Conservation (phyloP, 768 basidiomycete species). For the Plicaturopsis crispa region DNA sequence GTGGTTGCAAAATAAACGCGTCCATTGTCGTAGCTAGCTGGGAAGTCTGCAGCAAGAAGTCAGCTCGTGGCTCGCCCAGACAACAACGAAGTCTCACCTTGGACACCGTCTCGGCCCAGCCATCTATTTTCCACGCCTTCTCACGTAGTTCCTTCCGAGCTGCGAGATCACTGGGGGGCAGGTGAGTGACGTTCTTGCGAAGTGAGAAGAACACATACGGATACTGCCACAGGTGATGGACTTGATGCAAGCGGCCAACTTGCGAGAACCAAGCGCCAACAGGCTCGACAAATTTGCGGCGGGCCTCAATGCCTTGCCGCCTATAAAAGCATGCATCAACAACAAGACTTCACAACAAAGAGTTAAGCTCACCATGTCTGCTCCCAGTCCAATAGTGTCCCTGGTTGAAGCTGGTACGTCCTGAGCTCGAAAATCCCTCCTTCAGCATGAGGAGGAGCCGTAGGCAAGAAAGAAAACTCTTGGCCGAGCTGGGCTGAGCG, state of each 20-base stretch:
- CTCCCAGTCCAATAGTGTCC: conserved; percentile 93
- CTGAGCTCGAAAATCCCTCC: conserved; percentile 95
- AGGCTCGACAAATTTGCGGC: conserved; percentile 78
- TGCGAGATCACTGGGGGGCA: conserved; percentile 51
- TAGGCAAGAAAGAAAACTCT: conserved; percentile 95
- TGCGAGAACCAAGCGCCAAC: conserved; percentile 93
- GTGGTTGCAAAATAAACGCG: conserved; percentile 70
- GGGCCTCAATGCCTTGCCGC: conserved; percentile 92
- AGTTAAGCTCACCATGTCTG: conserved; percentile 60
- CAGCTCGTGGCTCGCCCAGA: conserved; percentile 2
- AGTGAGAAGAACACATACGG: conserved; percentile 43
- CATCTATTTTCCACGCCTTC: conserved; percentile 89
- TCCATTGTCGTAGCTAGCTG: conserved; percentile 86
- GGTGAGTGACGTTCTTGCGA: conserved; percentile 8
- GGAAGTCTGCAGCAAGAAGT: conserved; percentile 56
- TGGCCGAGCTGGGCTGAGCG: conserved; percentile 77
- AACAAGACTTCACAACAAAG: neutral
- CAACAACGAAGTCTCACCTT: conserved; percentile 48
- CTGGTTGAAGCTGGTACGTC: conserved; percentile 82
- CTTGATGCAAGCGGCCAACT: conserved; percentile 75
- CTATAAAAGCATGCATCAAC: conserved; percentile 27
- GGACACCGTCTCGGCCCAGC: conserved; percentile 92
- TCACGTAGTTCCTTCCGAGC: conserved; percentile 79
- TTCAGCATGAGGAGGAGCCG: conserved; percentile 75
- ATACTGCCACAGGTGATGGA: conserved; percentile 98